phyloP scores from a whole-genome alignment of 352 stramenopile species.

The Peronospora belbahrii region DNA sequence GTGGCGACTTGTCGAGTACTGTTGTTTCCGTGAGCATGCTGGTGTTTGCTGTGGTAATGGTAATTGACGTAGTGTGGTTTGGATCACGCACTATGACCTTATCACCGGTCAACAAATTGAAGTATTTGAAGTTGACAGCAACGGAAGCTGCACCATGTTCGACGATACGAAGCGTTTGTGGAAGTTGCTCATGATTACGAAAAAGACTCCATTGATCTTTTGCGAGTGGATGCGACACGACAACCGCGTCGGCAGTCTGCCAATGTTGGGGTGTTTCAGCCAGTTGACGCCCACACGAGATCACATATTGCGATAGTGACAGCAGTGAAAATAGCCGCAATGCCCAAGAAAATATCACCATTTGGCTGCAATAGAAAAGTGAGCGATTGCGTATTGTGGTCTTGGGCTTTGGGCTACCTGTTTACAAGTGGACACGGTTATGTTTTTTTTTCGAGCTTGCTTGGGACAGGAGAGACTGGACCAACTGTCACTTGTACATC shows the following conservation, averaged over 20 bases:
- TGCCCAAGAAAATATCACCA: neutral
- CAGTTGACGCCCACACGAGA: neutral
- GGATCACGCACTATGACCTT: constrained; percentile 23
- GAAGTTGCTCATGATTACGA: constrained; percentile 1
- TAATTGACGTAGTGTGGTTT: constrained; percentile 6
- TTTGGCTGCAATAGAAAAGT: neutral
- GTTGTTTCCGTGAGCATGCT: constrained; percentile 1
- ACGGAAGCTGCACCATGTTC: constrained; percentile 20
- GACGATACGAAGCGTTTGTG: constrained; percentile 11
- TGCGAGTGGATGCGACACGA: constrained; percentile 13
- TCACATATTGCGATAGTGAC: constrained; percentile 11
- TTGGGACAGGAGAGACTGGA: constrained; percentile 1
- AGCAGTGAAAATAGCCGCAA: constrained; percentile 15
- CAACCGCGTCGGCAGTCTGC: constrained; percentile 12
- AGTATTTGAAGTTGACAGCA: constrained; percentile 25
- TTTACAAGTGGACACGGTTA: neutral
- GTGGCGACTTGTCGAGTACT: constrained; percentile 7
- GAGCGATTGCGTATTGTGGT: too few relatives aligned
- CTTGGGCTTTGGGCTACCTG: neutral
- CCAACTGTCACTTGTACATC: neutral
- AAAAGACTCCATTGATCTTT: constrained; percentile 18
- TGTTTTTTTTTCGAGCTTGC: neutral
- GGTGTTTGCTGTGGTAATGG: constrained; percentile 11
- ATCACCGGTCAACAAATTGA: constrained; percentile 25
- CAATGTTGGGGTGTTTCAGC: neutral